Evolutionary conservation across 345 rosid species (phyloP).

Genomic region (Syzygium jambos): DNA sequence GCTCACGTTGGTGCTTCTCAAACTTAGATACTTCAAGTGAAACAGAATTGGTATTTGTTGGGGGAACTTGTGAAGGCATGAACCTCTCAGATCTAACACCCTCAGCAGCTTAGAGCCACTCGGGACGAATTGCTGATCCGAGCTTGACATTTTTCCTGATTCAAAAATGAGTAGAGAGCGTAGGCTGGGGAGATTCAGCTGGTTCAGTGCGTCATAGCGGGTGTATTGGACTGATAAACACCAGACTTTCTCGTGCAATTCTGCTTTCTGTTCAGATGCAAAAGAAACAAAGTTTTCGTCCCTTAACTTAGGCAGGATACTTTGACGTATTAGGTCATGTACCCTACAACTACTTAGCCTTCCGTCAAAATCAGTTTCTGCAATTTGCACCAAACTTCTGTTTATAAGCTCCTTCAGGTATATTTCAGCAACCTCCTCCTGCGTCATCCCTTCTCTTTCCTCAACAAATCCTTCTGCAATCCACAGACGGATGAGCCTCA

Average conservation of each 20-base stretch:
- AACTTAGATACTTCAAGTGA: too few species aligned
- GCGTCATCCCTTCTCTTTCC: not conserved
- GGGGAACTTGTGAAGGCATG: not conserved
- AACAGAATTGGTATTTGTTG: too few species aligned
- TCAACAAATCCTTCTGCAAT: not conserved
- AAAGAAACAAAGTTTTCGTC: not conserved
- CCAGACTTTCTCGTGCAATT: not conserved
- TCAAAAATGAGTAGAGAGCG: not conserved
- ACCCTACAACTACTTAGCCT: rapidly evolving
- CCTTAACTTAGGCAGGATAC: not conserved
- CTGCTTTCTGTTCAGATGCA: rapidly evolving
- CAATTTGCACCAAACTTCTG: not conserved
- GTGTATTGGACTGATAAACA: not conserved
- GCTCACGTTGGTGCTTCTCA: too few species aligned
- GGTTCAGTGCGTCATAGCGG: rapidly evolving
- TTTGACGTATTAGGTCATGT: not conserved
- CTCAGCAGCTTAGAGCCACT: not conserved
- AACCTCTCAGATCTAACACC: not conserved
- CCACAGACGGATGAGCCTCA: not conserved
- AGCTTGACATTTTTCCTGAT: rapidly evolving
- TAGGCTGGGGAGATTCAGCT: not conserved
- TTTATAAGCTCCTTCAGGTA: not conserved
- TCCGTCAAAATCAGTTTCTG: rapidly evolving
- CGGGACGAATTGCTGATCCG: not conserved
- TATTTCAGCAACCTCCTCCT: not conserved